Percentiles rank a stretch among this genome's conserved stretches.
Conservation (phyloP, 1,139 yeast genomes). For the Entelexis paramagnoliae region DNA sequence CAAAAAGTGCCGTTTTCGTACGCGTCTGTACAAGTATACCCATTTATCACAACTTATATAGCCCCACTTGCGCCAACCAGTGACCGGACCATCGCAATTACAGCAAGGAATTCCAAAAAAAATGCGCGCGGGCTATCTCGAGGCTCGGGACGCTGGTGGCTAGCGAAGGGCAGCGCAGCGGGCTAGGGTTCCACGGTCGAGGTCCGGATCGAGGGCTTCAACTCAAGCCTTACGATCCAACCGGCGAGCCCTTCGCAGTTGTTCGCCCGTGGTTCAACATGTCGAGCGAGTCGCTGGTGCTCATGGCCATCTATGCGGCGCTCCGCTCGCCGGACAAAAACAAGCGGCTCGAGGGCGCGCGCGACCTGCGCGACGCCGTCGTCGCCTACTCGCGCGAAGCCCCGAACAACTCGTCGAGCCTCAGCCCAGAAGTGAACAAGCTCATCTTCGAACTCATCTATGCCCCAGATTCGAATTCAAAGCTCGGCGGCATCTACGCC, state of each 20-base stretch:
- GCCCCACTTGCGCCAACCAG: no score
- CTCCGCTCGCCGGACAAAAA: slow-evolving; percentile 23
- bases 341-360: slow-evolving; percentile 25
- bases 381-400: slow-evolving; percentile 25
- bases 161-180: background rate
- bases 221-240: background rate
- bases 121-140: no score
- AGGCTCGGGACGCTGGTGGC: background rate
- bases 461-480: slow-evolving; percentile 58
- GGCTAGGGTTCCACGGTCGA: background rate
- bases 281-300: slow-evolving; percentile 27
- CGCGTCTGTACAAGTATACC: no score
- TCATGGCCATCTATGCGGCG: slow-evolving; percentile 25
- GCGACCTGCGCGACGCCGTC: slow-evolving; percentile 25
- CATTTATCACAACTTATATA: no score
- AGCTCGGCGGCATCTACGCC: slow-evolving; percentile 85
- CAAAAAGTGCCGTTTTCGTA: no score
- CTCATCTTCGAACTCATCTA: slow-evolving; percentile 78
- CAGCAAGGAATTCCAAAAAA: no score
- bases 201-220: background rate
- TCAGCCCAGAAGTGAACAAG: slow-evolving; percentile 74
- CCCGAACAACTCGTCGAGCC: slow-evolving; percentile 23
- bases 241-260: background rate
- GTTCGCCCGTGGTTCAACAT: slow-evolving; percentile 6
- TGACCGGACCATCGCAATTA: no score